These are phyloP conservation scores for Vitis rupestris DNA, from an alignment of 164 flowering plant genomes.

Conservation along the genomic window DNA sequence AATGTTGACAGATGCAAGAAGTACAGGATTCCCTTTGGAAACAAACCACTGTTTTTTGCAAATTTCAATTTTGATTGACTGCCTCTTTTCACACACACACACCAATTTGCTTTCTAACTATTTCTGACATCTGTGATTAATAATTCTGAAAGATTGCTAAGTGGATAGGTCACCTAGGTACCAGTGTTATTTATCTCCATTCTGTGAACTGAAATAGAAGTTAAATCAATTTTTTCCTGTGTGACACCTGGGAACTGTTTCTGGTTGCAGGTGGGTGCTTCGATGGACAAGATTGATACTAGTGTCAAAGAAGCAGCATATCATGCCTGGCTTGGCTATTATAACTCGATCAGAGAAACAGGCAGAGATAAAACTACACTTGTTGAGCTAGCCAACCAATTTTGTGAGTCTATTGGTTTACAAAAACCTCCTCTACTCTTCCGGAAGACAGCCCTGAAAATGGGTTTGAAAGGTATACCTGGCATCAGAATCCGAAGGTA, in stretches of 20 bases:
- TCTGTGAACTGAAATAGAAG: neutral
- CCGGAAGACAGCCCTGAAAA: conserved; percentile 80
- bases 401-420: conserved; percentile 71
- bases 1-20: neutral
- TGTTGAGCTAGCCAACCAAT: conserved; percentile 71
- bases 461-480: conserved; percentile 88
- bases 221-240: neutral
- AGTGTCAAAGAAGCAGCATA: conserved; percentile 91
- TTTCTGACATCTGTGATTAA: neutral
- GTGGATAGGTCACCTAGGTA: neutral
- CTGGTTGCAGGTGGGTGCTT: conserved; percentile 54
- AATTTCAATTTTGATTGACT: neutral
- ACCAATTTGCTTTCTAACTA: neutral
- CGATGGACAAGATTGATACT: conserved; percentile 62
- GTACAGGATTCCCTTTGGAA: neutral
- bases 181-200: neutral
- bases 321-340: conserved; percentile 99
- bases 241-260: no score
- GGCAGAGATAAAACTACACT: conserved; percentile 87
- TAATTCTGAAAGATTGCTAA: neutral
- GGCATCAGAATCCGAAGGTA: conserved; percentile 76
- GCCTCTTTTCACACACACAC: neutral
- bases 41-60: neutral
- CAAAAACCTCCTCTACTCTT: conserved; percentile 69
- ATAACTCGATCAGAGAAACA: conserved; percentile 83